Evolutionary conservation across 23 red algal species (phyloP), one percentile per base, ranked within the genome.

Genomic region (Gracilaria gracilis): DNA sequence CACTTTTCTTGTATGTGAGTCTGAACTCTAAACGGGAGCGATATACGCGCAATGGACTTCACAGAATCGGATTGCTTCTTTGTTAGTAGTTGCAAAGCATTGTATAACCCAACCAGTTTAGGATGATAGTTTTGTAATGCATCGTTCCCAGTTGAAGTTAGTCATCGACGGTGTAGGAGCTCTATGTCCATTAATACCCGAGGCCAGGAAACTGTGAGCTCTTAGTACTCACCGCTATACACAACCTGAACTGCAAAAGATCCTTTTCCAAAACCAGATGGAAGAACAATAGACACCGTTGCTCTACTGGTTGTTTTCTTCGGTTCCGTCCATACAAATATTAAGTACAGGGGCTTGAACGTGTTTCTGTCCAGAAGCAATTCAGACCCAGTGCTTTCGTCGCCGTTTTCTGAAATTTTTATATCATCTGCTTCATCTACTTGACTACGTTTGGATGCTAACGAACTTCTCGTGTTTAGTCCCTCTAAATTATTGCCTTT

Each of bases 251-350:
- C 42, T 27, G 19, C 32, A 70, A 84, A 84, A 1, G 29, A 47
- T 21, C 81, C 59, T 33, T 37, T 46, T 9, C 59, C 81, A 44
- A 84, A 25, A 31, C 81, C 59, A 70, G 34, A 65, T 20, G 81
- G 81, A 14, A 84, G 12, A 0, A 0, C 81, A 35, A 46, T 29
- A 47, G 4, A 23, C 54, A 58, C 16, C 39, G 33, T 47, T 47
- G 38, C 58, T 0, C 21, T 67, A 24, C 24, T 25, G 11, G 42
- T 7, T 46, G n/a, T n/a, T 64, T 16, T 83, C 23, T 29, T 6
- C 36, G 57, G 58, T 17, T 84, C 58, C 28, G 61, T 84, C 81
- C 81, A 84, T 15, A 9, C 61, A n/a, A 59, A 84, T 1, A 84
- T 0, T n/a, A 84, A 46, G 37, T 46, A 65, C 25, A 70, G 61